Base-by-base conservation (phyloP, 331 rosid genomes). In the Quercus phellos region DNA sequence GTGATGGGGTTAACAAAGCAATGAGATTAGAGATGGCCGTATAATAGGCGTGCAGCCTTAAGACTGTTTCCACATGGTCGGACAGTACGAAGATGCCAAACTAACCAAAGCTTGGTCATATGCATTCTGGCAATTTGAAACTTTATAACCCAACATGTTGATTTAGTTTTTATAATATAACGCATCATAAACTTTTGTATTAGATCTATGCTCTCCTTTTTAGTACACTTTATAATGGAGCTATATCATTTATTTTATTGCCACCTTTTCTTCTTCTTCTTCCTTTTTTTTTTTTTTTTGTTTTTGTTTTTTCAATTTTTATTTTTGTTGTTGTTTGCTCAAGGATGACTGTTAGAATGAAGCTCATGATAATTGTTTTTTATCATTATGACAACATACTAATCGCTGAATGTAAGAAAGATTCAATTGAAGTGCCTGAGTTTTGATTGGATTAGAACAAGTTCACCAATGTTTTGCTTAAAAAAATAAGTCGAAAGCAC, bases 41-140 rank as follows among this genome's bases (percentile, higher is more conserved):
- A 64, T 26, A 64, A 64, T 64, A 32, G 70, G 70, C 50, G 46
- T 64, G 70, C 70, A 16, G 34, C 50, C 50, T 64, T 64, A 66
- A 18, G 53, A 6, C 16, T 17, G 51, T 18, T 22, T 18, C 71
- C 71, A 66, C 71, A 32, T 66, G 71, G n/a, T 66, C 71, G 10
- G 71, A 66, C 51, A 66, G 71, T 66, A 3, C 71, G 71, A 34
- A 66, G 71, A 66, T 34, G 71, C 71, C 51, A 32, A 66, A 34
- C 16, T 58, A 58, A 24, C 32, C 13, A 58, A 58, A 58, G 64
- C 64, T 6, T 18, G 6, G 19, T 29, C 13, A 63, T 60, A 27
- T 26, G 38, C 32, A 30, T 30, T 29, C 16, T 66, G 50, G 16
- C 51, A 32, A 46, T 66, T 66, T 9, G 16, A 34, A 26, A 64